These are phyloP conservation scores for Suillus paluster DNA, from an alignment of 768 basidiomycete genomes.

Conservation along the genomic window DNA sequence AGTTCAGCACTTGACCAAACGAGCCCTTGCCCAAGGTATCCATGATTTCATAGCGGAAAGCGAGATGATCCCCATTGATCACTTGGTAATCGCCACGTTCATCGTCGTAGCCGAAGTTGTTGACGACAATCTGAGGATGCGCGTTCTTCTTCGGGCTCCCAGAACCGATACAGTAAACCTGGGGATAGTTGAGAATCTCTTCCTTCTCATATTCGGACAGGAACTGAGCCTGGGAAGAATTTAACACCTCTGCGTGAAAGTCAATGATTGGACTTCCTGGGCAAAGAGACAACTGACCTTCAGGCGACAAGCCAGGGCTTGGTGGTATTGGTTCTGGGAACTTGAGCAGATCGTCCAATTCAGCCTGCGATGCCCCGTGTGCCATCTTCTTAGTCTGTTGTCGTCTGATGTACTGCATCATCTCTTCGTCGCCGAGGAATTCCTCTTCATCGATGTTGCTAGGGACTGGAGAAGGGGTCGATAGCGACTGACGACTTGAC, in stretches of 20 bases:
- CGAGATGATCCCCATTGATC: constrained; percentile 88
- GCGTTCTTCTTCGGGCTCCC: constrained; percentile 86
- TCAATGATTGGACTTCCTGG: constrained; percentile 13
- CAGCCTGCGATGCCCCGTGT: constrained; percentile 80
- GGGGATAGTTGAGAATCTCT: constrained; percentile 87
- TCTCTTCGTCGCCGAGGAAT: constrained; percentile 91
- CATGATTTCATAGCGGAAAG: constrained; percentile 94
- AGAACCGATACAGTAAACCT: constrained; percentile 82
- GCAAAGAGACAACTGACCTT: constrained; percentile 54
- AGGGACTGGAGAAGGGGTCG: constrained; percentile 84
- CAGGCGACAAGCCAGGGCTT: constrained; percentile 62
- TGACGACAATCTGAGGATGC: constrained; percentile 67
- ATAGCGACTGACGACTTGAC: constrained; percentile 74
- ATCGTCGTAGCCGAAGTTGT: constrained; percentile 97
- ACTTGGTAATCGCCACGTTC: constrained; percentile 97
- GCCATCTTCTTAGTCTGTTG: constrained; percentile 90
- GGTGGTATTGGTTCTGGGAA: constrained; percentile 93
- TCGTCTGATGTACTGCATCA: constrained; percentile 90
- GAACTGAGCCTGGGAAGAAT: constrained; percentile 65
- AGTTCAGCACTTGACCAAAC: constrained; percentile 95
- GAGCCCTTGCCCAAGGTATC: constrained; percentile 97
- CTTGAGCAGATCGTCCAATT: constrained; percentile 84
- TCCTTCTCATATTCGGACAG: constrained; percentile 89
- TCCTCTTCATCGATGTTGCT: constrained; percentile 86
- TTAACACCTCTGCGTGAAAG: constrained; percentile 58